Evolutionary conservation across 768 basidiomycete genomes (phyloP).

Genomic region (Tulasnella sp.): DNA sequence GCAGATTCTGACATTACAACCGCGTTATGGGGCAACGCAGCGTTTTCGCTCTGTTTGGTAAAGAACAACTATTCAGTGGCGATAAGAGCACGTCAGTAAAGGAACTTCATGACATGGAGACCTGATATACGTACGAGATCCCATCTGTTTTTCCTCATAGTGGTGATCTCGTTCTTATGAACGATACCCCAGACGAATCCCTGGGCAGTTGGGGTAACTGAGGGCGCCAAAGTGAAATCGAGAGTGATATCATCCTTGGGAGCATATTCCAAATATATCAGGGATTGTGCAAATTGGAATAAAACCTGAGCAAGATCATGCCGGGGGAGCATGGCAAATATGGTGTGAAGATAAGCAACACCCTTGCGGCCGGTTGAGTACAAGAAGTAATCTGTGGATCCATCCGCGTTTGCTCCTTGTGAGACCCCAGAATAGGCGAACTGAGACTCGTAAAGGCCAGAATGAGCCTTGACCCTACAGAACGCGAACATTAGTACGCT

Average conservation of each 20-base stretch:
- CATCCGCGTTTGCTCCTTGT: conserved; percentile 47
- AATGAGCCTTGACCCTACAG: conserved; percentile 47
- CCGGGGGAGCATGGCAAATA: conserved; percentile 63
- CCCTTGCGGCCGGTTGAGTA: conserved; percentile 81
- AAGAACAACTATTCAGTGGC: conserved; percentile 36
- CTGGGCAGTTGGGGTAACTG: conserved; percentile 30
- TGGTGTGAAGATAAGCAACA: conserved; percentile 62
- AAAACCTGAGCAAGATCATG: conserved; percentile 65
- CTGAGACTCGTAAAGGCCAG: conserved; percentile 47
- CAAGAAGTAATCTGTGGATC: conserved; percentile 64
- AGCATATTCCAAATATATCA: conserved; percentile 64
- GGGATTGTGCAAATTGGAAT: conserved; percentile 45
- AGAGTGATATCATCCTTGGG: conserved; percentile 59
- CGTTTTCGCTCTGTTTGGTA: conserved; percentile 59
- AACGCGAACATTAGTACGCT: background rate
- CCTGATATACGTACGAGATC: conserved; percentile 65
- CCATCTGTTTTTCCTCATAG: conserved; percentile 63
- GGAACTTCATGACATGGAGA: background rate
- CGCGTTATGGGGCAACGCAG: conserved; percentile 44
- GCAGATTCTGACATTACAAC: conserved; percentile 82
- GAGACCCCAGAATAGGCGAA: conserved; percentile 55
- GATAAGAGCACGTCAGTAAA: conserved; percentile 4
- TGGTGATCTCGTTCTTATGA: conserved; percentile 60
- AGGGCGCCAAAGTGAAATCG: conserved; percentile 57
- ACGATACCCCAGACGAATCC: conserved; percentile 79